Evolutionary conservation across 352 stramenopile species (phyloP), one percentile per base, ranked within the genome.

Genomic region (Phytophthora crassamura): DNA sequence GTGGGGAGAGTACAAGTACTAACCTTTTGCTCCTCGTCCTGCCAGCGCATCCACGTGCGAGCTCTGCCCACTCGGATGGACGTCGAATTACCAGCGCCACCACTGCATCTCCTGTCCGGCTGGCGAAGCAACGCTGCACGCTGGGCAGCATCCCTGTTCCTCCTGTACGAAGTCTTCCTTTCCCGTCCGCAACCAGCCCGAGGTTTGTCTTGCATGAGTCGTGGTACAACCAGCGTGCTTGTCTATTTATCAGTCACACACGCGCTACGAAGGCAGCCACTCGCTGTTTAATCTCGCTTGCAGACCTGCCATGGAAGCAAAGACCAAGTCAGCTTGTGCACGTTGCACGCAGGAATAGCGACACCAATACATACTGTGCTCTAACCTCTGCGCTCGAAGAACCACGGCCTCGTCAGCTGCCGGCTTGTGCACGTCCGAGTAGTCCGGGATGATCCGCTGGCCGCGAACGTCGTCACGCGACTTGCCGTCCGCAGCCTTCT

Each of bases 381-480:
- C 69, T 38, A 57, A 92, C 84, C 75, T 70, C 30, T 86, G 67
- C 45, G 82, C 82, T 49, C 67, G 57, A 47, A 78, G 40, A 36
- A 92, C 60, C 22, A 90, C 67, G 8, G 47, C 64, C 46, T 89
- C 82, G 18, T 74, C 69, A 5, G 66, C 54, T 18, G 66, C 78
- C 1, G 70, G 69, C 50, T 74, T 83, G 74, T 96, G 88, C 11
- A 93, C 85, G 20, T 81, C 67, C 4, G 58, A 40, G 51, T 96
- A 96, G 65, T 92, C 84, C 0, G 81, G 69, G 38, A 91, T 86
- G 47, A 90, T 93, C 11, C 78, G 71, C 45, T 84, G 57, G 0
- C 88, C 88, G 28, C 88, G 88, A 7, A 77, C 77, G 40, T 96
- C 84, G 50, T 96, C 88, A 0, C 86, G 75, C 9, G 71, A 57